A percentile compares a stretch with the other conserved stretches of the same genome.
phyloP scores from a whole-genome alignment of 169 alveolate genomes.

The Cryptosporidium sp. region DNA sequence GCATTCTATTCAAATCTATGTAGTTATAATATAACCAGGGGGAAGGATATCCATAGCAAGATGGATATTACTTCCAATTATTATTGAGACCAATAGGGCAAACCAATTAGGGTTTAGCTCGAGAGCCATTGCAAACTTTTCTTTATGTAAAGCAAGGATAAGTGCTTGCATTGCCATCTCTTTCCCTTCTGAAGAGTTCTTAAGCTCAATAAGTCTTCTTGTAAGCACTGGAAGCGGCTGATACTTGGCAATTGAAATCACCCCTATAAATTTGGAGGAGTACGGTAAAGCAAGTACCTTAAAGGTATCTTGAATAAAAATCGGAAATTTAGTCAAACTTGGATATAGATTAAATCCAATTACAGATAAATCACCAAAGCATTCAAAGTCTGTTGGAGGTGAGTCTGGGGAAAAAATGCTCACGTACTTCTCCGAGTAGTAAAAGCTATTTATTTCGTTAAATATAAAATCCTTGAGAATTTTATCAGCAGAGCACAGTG shows the following conservation, averaged over 20 bases:
- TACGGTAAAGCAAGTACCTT: background rate
- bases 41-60: constrained; percentile 41
- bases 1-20: background rate
- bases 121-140: constrained; percentile 27
- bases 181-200: constrained; percentile 48
- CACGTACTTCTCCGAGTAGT: background rate
- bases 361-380: constrained; percentile 8
- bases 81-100: constrained; percentile 19
- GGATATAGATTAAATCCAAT: constrained; percentile 36
- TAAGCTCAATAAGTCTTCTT: constrained; percentile 22
- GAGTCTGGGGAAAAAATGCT: constrained; percentile 31
- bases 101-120: constrained; percentile 46
- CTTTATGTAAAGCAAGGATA: constrained; percentile 13
- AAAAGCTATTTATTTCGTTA: background rate
- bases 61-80: constrained; percentile 4
- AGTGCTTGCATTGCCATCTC: constrained; percentile 31
- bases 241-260: constrained; percentile 7
- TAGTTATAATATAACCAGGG: constrained; percentile 33
- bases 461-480: background rate
- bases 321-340: constrained; percentile 3
- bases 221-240: constrained; percentile 40
- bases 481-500: background rate
- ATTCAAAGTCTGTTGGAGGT: constrained; percentile 13
- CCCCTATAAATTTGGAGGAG: constrained; percentile 35
- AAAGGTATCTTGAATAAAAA: constrained; percentile 26